Conservation (phyloP, 441 rosid species). For the Gossypium davidsonii region DNA sequence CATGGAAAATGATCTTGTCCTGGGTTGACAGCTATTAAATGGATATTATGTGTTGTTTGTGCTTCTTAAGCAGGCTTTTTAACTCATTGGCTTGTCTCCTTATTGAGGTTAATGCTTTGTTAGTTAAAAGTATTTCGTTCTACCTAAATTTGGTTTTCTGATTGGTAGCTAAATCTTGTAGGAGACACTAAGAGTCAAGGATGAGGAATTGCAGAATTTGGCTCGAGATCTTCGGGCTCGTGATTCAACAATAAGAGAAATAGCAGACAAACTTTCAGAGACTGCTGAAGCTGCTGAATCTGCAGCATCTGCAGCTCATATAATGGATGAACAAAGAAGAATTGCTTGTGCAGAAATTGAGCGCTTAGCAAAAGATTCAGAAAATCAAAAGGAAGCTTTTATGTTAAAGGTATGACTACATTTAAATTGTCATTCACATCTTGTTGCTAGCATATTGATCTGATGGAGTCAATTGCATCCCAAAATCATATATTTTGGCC, state of each 20-base stretch:
- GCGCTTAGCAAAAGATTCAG: slow-evolving; percentile 49
- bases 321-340: slow-evolving; percentile 89
- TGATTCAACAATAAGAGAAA: slow-evolving; percentile 79
- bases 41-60: background rate
- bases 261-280: slow-evolving; percentile 92
- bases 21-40: background rate
- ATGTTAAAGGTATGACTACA: slow-evolving; percentile 44
- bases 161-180: slow-evolving; percentile 25
- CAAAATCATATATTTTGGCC: background rate
- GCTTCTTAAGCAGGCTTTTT: background rate
- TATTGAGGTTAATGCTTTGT: background rate
- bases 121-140: background rate
- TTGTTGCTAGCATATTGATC: background rate
- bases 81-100: background rate
- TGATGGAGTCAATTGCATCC: background rate
- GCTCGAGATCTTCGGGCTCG: slow-evolving; percentile 87
- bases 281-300: slow-evolving; percentile 98
- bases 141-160: slow-evolving; percentile 6
- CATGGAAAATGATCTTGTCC: background rate
- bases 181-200: slow-evolving; percentile 94
- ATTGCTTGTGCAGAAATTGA: slow-evolving; percentile 66
- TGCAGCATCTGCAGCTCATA: slow-evolving; percentile 88
- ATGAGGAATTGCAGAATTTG: slow-evolving; percentile 87
- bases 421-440: background rate
- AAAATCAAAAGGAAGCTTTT: slow-evolving; percentile 47